Base-by-base conservation (phyloP, 1,139 yeast species). In the Tardiomyces digboiensis region DNA sequence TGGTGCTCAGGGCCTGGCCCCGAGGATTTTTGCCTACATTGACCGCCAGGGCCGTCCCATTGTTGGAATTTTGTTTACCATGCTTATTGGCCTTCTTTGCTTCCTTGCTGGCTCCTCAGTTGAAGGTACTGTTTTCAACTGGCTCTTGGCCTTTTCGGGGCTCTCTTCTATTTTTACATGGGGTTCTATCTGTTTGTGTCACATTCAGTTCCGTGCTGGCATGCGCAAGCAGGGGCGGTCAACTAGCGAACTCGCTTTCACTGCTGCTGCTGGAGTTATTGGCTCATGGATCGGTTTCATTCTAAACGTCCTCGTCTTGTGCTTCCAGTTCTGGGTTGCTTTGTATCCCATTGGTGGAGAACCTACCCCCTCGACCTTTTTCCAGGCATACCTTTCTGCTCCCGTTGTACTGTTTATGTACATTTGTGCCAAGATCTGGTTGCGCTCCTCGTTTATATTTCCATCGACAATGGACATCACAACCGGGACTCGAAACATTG, bases 1-100 rank as follows among this genome's bases (percentile, higher is more conserved):
- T 52, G 86, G 95, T 42, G 82, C 84, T 49, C 82, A 85, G 59
- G 87, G 89, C 37, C 80, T 76, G 62, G 88, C 91, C 26, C 96
- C 96, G 52, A 72, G 72, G 54, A 66, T 75, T 53, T 72, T 79
- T 49, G 81, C 79, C 51, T 86, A 83, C 67, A 77, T 84, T 59
- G 94, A 84, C 62, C 76, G 78, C 55, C 63, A 68, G 47, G 91
- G 89, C 49, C 76, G 93, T 62, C 95, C 95, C 40, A 67, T 82
- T 44, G 74, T 74, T 42, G 91, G 88, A 41, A 76, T 83, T 60
- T 56, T 71, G 20, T 61, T 74, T 38, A 78, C 86, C 38, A 65
- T 78, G 41, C 49, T 68, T 23, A 66, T 80, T 56, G 95, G 93
- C 26, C 70, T 83, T 42, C 72, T 86, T 43, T 77, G 84, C 49